Conservation (phyloP, 2,329 filamentous ascomycete species). For the Fusarium napiforme region DNA sequence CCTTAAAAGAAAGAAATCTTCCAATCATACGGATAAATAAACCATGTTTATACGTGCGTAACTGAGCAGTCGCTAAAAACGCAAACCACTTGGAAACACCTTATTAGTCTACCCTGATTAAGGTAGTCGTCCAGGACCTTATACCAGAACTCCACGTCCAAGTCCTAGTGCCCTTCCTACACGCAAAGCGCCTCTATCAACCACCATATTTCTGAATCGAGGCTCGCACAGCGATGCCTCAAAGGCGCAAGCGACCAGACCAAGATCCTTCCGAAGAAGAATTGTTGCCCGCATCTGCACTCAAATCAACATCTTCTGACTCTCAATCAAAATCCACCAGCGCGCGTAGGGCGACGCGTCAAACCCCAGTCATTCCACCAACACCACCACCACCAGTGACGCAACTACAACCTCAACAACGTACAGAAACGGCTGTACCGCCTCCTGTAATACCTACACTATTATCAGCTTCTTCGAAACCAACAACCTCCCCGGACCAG, state of each 20-base stretch:
- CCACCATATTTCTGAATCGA: background rate
- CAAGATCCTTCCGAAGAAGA: slow-evolving; percentile 40
- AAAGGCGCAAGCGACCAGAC: slow-evolving; percentile 52
- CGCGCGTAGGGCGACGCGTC: slow-evolving; percentile 55
- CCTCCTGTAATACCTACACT: slow-evolving; percentile 30
- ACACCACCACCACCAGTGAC: slow-evolving; percentile 42
- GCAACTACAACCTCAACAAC: slow-evolving; percentile 21
- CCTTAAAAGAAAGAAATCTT: background rate
- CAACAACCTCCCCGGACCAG: slow-evolving; percentile 24
- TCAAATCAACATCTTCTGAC: slow-evolving; percentile 12
- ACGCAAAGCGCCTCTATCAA: background rate
- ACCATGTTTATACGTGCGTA: background rate
- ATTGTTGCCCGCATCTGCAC: background rate
- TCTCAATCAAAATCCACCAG: slow-evolving; percentile 33
- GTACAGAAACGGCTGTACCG: slow-evolving; percentile 34
- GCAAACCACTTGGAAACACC: background rate
- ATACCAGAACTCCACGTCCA: background rate
- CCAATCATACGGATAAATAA: background rate
- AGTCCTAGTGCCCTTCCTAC: background rate
- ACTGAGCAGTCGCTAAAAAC: background rate
- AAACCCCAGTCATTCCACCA: slow-evolving; percentile 50
- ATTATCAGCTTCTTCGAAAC: slow-evolving; percentile 5
- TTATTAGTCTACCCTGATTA: background rate
- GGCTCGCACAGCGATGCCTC: slow-evolving; percentile 48
- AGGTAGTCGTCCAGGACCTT: background rate